Base-by-base conservation (phyloP, 106 monocot genomes). In the Iris macrosiphon region DNA sequence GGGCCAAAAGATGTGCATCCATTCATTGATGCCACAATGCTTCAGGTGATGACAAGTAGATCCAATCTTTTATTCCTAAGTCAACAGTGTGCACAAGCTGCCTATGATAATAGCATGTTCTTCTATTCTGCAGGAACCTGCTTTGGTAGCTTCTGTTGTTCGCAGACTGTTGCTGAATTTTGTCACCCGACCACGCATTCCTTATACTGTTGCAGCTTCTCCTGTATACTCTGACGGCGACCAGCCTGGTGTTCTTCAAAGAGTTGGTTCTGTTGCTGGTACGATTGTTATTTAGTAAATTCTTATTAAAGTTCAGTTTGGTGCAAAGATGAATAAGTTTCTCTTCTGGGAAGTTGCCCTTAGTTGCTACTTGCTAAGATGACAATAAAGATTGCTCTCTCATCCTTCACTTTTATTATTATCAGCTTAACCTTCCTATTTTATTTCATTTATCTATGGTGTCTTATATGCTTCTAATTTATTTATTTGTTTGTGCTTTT, bases 201-300 rank as follows among this genome's bases (percentile, higher is more conserved):
- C 82, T 43, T 66, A 76, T 59, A 79, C 49, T 59, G 64, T 46
- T 60, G 67, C 78, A 52, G 40, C 50, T 48, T 68, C 71, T 75
- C 66, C 90, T 30, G 40, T 80, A 18, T 78, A 75, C 42, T 70
- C 85, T 62, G 82, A 83, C 31, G 71, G 60, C 40, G 71, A 42
- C 50, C 65, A 80, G 37, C 74, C 77, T 73, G 89, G 89, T 60
- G 96, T 90, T 57, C 59, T 96, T 30, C 96, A 90, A 66, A 86
- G 86, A 80, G 71, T 96, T 72, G 74, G 96, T 69, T 96, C 90
- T 67, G 96, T 70, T 23, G 90, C 90, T 69, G 96, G 96, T 96
- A 95, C 62, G 37, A 23, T 65, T 4, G 13, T 55, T 26, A 5
- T 10, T 17, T 24, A 9, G 30, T 40, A 15, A 5, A 22, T 55